These are phyloP conservation scores for Starmerella potacharoeniae DNA, from an alignment of 805 yeast genomes.

Conservation along the genomic window DNA sequence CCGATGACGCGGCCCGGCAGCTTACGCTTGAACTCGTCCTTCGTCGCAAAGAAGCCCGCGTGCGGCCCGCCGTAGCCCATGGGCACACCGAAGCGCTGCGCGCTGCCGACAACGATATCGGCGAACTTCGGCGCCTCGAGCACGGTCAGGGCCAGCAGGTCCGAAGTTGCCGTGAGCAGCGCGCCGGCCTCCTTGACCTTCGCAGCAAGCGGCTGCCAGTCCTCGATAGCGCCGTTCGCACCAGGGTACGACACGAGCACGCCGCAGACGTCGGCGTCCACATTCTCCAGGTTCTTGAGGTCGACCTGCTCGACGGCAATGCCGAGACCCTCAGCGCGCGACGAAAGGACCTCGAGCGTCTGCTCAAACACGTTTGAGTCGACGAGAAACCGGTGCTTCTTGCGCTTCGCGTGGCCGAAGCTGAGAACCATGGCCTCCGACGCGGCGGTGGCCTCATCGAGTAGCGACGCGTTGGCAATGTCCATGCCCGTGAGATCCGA, in stretches of 20 bases:
- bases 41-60: conserved; percentile 91
- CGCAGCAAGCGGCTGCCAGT: conserved; percentile 47
- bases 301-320: conserved; percentile 41
- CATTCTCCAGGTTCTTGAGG: conserved; percentile 33
- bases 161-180: conserved; percentile 77
- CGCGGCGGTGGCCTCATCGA: conserved; percentile 96
- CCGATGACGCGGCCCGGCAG: conserved; percentile 97
- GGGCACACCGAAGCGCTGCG: conserved; percentile 96
- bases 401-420: conserved; percentile 53
- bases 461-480: conserved; percentile 86
- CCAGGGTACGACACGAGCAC: conserved; percentile 83
- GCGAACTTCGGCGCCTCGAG: conserved; percentile 84
- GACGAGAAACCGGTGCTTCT: conserved; percentile 56
- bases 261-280: conserved; percentile 50
- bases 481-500: conserved; percentile 85
- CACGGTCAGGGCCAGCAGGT: conserved; percentile 76
- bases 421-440: conserved; percentile 92
- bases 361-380: conserved; percentile 75
- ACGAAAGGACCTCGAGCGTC: conserved; percentile 63
- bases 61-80: conserved; percentile 98
- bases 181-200: conserved; percentile 62
- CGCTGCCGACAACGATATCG: conserved; percentile 81
- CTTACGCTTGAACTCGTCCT: conserved; percentile 70
- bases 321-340: conserved; percentile 67
- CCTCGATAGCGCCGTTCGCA: conserved; percentile 60